Percentiles rank a stretch among this genome's conserved stretches.
Conservation (phyloP, 2,329 filamentous ascomycete species). For the Aspergillus sp. region DNA sequence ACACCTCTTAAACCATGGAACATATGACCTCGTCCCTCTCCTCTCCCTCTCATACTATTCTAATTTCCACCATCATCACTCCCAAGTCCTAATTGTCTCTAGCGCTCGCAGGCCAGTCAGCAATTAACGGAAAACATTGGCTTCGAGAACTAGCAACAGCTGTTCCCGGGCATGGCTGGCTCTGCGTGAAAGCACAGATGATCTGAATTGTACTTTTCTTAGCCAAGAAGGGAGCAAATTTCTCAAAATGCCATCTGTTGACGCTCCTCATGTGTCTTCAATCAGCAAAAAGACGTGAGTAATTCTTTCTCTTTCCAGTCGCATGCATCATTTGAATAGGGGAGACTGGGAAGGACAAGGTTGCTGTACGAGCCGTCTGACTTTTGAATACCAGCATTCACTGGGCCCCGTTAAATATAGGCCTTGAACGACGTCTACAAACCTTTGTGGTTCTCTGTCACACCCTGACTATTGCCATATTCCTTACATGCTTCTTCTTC, state of each 20-base stretch:
- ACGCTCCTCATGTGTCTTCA: not conserved
- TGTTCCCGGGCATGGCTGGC: too few relatives aligned
- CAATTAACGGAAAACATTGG: not conserved
- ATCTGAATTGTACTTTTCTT: not conserved
- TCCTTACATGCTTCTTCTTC: constrained; percentile 82
- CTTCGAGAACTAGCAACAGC: too few relatives aligned
- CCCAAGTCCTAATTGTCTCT: too few relatives aligned
- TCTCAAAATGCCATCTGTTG: not conserved
- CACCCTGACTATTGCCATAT: constrained; percentile 67
- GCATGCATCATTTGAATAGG: not conserved
- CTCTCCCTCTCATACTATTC: too few relatives aligned
- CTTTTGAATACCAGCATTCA: constrained; percentile 57
- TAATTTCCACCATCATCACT: too few relatives aligned
- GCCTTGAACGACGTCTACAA: constrained; percentile 69
- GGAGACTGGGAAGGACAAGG: not conserved
- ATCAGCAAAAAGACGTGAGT: not conserved
- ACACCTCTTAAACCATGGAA: too few relatives aligned
- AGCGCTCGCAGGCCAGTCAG: not conserved
- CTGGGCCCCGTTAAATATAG: constrained; percentile 78
- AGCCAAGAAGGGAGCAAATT: not conserved
- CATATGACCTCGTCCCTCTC: too few relatives aligned
- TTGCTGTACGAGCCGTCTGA: constrained; percentile 8
- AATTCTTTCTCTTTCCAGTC: not conserved
- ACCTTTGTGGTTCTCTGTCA: constrained; percentile 76
- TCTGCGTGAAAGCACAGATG: not conserved